Percentiles rank a stretch among this genome's conserved stretches.
Evolutionary conservation across 495 filamentous ascomycete genomes (phyloP).

Genomic region (Penicillium dipodomyicola): DNA sequence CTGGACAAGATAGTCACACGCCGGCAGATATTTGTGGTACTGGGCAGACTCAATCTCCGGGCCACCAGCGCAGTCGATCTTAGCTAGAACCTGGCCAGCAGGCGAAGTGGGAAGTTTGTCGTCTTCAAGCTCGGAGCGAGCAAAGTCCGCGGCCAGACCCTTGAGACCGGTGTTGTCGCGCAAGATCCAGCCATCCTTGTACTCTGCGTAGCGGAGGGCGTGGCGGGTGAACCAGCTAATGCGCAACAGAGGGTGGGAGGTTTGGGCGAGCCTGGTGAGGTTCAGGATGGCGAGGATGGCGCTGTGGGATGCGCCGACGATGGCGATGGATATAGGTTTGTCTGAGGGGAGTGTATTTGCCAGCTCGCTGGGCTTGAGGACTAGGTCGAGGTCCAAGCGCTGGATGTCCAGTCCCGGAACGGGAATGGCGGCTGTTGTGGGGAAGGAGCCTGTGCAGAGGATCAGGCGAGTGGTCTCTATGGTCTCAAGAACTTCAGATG

Average conservation of each 20-base stretch:
- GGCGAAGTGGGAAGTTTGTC: conserved; percentile 43
- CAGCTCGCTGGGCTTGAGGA: conserved; percentile 55
- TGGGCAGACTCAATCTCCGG: conserved; percentile 35
- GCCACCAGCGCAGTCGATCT: conserved; percentile 47
- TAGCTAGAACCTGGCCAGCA: conserved; percentile 50
- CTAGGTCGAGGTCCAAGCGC: conserved; percentile 53
- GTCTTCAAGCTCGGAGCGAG: conserved; percentile 54
- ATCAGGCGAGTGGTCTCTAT: conserved; percentile 45
- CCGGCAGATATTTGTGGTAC: conserved; percentile 45
- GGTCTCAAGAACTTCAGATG: conserved; percentile 31
- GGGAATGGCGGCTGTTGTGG: conserved; percentile 44
- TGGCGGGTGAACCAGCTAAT: conserved; percentile 62
- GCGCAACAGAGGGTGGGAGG: conserved; percentile 50
- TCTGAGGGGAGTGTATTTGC: conserved; percentile 36
- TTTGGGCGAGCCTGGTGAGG: conserved; percentile 49
- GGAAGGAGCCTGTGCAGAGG: conserved; percentile 58
- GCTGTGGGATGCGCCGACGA: conserved; percentile 61
- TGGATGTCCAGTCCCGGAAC: conserved; percentile 30
- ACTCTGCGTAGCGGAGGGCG: conserved; percentile 58
- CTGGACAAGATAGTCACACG: conserved; percentile 51
- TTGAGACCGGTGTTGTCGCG: conserved; percentile 64
- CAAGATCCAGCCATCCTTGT: conserved; percentile 59
- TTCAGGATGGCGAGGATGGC: conserved; percentile 62
- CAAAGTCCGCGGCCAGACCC: conserved; percentile 58
- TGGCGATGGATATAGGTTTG: conserved; percentile 43